These are phyloP conservation scores for Alternaria sp. DNA, from an alignment of 2,329 filamentous ascomycete species.

Conservation along the genomic window DNA sequence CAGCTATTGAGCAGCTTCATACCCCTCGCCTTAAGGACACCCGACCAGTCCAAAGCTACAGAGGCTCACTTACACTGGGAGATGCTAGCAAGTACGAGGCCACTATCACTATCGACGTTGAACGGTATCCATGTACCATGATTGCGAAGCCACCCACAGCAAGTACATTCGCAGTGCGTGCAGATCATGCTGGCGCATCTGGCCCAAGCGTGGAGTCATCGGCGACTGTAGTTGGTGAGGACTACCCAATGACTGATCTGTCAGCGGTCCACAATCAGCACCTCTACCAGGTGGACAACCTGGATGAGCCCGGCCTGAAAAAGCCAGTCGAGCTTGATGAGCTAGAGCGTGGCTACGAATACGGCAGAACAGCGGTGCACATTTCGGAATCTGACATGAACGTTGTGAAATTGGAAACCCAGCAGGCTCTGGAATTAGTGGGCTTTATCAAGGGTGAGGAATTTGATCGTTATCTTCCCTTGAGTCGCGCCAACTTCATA, in stretches of 20 bases:
- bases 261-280: conserved; percentile 78
- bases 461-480: conserved; percentile 85
- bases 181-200: conserved; percentile 53
- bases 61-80: conserved; percentile 81
- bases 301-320: conserved; percentile 78
- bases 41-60: conserved; percentile 81
- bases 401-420: conserved; percentile 85
- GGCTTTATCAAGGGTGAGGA: conserved; percentile 82
- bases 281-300: conserved; percentile 82
- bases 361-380: conserved; percentile 89
- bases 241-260: conserved; percentile 57
- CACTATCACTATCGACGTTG: conserved; percentile 83
- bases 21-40: conserved; percentile 78
- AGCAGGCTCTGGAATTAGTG: conserved; percentile 78
- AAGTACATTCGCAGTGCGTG: conserved; percentile 74
- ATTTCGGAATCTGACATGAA: conserved; percentile 88
- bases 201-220: conserved; percentile 65
- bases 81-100: conserved; percentile 76
- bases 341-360: conserved; percentile 92
- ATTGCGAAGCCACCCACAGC: conserved; percentile 77
- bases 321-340: conserved; percentile 82
- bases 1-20: conserved; percentile 82
- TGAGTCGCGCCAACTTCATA: conserved; percentile 82
- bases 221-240: conserved; percentile 56
- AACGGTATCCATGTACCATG: conserved; percentile 89